Conservation (phyloP, 106 monocot genomes). For the Platanthera zijinensis region DNA sequence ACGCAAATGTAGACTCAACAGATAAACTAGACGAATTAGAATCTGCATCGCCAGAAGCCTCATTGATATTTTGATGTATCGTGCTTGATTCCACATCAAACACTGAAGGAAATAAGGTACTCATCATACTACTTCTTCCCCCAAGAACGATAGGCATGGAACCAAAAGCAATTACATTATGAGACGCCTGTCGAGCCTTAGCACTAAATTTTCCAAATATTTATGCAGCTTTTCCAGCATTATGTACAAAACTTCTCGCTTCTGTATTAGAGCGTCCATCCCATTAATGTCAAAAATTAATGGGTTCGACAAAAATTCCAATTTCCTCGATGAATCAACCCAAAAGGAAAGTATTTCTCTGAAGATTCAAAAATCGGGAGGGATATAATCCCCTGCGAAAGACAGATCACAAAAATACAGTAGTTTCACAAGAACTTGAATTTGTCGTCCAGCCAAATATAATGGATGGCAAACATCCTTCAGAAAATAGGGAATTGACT, state of each 20-base stretch:
- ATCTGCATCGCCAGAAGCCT: constrained; percentile 26
- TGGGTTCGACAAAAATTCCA: constrained; percentile 23
- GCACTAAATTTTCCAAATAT: too few species aligned
- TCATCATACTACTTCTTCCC: constrained; percentile 10
- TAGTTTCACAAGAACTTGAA: constrained; percentile 79
- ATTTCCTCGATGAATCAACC: constrained; percentile 30
- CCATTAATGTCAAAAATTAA: constrained; percentile 42
- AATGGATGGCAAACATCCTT: constrained; percentile 45
- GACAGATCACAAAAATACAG: constrained; percentile 38
- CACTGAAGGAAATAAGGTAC: constrained; percentile 7
- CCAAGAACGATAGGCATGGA: constrained; percentile 14
- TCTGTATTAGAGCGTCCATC: constrained; percentile 32
- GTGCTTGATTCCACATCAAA: constrained; percentile 14
- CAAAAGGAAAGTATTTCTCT: constrained; percentile 68
- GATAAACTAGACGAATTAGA: constrained; percentile 38
- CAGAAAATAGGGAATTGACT: constrained; percentile 83
- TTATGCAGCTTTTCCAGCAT: too few species aligned
- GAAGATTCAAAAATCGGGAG: constrained; percentile 25
- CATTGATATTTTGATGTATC: constrained; percentile 12
- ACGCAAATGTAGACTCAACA: constrained; percentile 33
- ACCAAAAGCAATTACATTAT: constrained; percentile 35
- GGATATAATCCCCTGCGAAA: constrained; percentile 10
- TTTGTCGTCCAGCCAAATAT: constrained; percentile 73
- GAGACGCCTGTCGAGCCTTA: too few species aligned
- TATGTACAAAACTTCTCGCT: constrained; percentile 53